Evolutionary conservation across 1,284 basidiomycete genomes (phyloP), one percentile per base, ranked within the genome.

Genomic region (Cystobasidiaceae sp.): DNA sequence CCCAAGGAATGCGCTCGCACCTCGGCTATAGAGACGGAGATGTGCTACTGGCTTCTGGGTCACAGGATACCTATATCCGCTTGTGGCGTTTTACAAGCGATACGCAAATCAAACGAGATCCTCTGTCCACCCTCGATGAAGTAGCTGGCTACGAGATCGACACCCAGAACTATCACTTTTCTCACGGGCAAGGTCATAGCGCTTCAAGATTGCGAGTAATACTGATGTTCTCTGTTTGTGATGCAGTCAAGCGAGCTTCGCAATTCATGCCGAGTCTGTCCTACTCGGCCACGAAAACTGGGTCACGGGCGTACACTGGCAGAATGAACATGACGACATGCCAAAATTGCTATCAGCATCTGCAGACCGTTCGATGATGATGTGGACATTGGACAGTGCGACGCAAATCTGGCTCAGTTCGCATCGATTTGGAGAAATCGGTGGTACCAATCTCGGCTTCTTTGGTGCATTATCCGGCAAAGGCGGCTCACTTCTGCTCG

Each of bases 251-350:
- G 11, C 32, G 13, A 57, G 56, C 8, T 69, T 86, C 30, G 73
- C 78, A 6, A 81, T 81, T 37, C 88, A 87, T 0, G 90, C 94
- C 64, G 93, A 97, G 74, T 92, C 93, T 0, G 83, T 97, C 21
- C 82, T 97, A 13, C 79, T 96, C 32, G 93, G 93, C 13, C 93
- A 97, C 74, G 93, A 97, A 79, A 86, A 86, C 2, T 89, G 89
- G 32, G 80, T 97, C n/a, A 96, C 91, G 0, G 88, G 86, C 34
- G 77, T 97, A 11, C 80, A 85, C 45, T 97, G 92, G 90, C 82
- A 85, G 19, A 84, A 86, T 1, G 34, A 28, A 21, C 25, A 8
- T 48, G 33, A 30, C 67, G 2, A 79, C 68, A 17, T 51, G 15
- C 76, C 85, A 0, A 84, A 84, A 0, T 81, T 97, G 4, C 80